phyloP scores from a whole-genome alignment of 1,284 basidiomycete species.

The Cystobasidium pallidum region DNA sequence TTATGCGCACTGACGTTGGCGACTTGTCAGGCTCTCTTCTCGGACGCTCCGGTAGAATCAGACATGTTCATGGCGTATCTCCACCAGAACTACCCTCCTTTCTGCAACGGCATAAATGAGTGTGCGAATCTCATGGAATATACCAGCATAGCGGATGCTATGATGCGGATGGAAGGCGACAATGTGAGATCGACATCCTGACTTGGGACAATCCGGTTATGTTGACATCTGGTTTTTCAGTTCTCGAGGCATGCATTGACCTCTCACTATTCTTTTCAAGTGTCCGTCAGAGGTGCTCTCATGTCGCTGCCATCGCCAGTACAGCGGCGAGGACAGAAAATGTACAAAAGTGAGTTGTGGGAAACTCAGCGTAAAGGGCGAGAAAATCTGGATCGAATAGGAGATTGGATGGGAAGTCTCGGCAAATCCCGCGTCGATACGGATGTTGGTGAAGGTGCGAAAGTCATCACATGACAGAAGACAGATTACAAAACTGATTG shows the following conservation, averaged over 20 bases:
- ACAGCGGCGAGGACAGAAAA: conserved; percentile 71
- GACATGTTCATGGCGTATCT: conserved; percentile 85
- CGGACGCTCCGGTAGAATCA: conserved; percentile 86
- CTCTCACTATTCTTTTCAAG: conserved; percentile 71
- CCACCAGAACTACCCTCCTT: conserved; percentile 89
- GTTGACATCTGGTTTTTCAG: conserved; percentile 18
- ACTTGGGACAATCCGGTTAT: neutral
- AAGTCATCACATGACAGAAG: neutral
- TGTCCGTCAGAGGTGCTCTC: conserved; percentile 74
- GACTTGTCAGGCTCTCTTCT: conserved; percentile 67
- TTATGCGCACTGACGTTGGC: neutral
- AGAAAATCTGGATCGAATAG: conserved; percentile 54
- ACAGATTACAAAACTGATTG: neutral
- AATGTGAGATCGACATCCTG: conserved; percentile 62
- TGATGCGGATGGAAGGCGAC: conserved; percentile 68
- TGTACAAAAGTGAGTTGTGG: conserved; percentile 63
- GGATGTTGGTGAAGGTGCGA: conserved; percentile 24
- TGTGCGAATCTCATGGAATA: conserved; percentile 72
- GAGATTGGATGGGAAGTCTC: conserved; percentile 50
- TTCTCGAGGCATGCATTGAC: conserved; percentile 45
- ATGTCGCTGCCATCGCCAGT: conserved; percentile 86
- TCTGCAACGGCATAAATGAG: conserved; percentile 77
- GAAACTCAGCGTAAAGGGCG: conserved; percentile 56
- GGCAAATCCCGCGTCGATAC: conserved; percentile 28
- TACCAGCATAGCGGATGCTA: conserved; percentile 76